These are phyloP conservation scores for Stachybotrys chartarum DNA, from an alignment of 2,329 filamentous ascomycete species.

Conservation along the genomic window DNA sequence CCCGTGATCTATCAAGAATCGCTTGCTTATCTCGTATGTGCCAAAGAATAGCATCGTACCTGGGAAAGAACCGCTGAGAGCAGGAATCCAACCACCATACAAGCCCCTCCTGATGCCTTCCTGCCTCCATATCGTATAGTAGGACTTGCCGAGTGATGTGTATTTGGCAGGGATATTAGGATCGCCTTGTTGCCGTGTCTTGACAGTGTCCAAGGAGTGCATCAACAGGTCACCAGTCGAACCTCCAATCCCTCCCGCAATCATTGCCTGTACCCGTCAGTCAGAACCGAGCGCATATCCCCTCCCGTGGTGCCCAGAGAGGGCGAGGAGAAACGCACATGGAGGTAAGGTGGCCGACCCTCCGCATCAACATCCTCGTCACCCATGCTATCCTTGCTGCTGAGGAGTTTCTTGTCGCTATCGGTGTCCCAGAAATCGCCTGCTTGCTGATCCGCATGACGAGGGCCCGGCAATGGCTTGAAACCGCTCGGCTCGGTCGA, in stretches of 20 bases:
- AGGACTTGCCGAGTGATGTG: slow-evolving; percentile 81
- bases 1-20: slow-evolving; percentile 77
- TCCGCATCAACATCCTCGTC: slow-evolving; percentile 32
- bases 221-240: slow-evolving; percentile 95
- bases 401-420: slow-evolving; percentile 14
- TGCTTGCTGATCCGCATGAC: slow-evolving; percentile 23
- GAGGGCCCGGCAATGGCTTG: slow-evolving; percentile 15
- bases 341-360: slow-evolving; percentile 35
- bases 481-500: slow-evolving; percentile 9
- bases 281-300: neutral
- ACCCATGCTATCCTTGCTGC: slow-evolving; percentile 23
- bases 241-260: slow-evolving; percentile 88
- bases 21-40: slow-evolving; percentile 92
- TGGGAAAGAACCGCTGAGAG: slow-evolving; percentile 84
- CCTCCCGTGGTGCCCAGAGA: neutral
- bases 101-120: slow-evolving; percentile 81
- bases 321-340: slow-evolving; percentile 23
- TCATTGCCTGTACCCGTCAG: slow-evolving; percentile 62
- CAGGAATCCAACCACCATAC: slow-evolving; percentile 90
- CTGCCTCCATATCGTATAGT: slow-evolving; percentile 86
- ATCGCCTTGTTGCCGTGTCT: slow-evolving; percentile 95
- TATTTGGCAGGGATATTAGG: slow-evolving; percentile 91
- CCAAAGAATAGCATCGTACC: slow-evolving; percentile 95
- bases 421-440: slow-evolving; percentile 17
- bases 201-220: slow-evolving; percentile 98